A percentile compares a stretch with the other conserved stretches of the same genome.
phyloP scores from a whole-genome alignment of 805 yeast species.

The Saturnispora bothae region DNA sequence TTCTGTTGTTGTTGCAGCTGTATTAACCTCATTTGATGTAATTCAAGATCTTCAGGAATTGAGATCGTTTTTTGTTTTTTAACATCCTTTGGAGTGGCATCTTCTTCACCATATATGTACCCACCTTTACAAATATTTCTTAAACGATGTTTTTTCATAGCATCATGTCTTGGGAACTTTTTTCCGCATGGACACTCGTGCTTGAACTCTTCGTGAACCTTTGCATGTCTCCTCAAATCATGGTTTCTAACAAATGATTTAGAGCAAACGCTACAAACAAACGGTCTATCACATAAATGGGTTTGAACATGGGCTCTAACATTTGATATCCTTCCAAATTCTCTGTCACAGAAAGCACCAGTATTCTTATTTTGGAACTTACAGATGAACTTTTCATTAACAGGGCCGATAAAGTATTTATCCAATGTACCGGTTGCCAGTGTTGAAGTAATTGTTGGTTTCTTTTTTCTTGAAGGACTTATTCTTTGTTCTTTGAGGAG shows the following conservation, averaged over 20 bases:
- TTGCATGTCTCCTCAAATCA: constrained; percentile 82
- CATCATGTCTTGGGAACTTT: constrained; percentile 82
- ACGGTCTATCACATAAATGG: constrained; percentile 90
- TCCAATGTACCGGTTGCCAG: constrained; percentile 88
- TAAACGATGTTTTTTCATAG: constrained; percentile 68
- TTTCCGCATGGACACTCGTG: constrained; percentile 89
- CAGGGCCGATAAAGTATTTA: constrained; percentile 71
- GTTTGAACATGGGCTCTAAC: constrained; percentile 94
- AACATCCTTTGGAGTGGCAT: constrained; percentile 13
- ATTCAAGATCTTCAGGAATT: constrained; percentile 2
- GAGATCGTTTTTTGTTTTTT: no score
- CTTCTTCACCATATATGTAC: constrained; percentile 21
- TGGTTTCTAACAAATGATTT: constrained; percentile 92
- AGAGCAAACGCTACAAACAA: constrained; percentile 64
- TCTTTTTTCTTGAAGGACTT: constrained; percentile 38
- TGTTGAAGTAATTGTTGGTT: constrained; percentile 48
- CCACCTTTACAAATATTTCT: constrained; percentile 82
- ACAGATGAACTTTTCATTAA: constrained; percentile 63
- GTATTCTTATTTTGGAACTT: constrained; percentile 29
- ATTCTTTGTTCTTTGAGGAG: constrained; percentile 29
- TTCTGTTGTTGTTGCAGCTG: constrained; percentile 6
- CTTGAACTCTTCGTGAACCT: constrained; percentile 69
- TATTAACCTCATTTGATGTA: constrained; percentile 2
- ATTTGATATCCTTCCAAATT: constrained; percentile 81
- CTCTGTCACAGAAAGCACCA: constrained; percentile 63